Evolutionary conservation across 148 eudicot genomes (phyloP).

Genomic region (Beta vulgaris): DNA sequence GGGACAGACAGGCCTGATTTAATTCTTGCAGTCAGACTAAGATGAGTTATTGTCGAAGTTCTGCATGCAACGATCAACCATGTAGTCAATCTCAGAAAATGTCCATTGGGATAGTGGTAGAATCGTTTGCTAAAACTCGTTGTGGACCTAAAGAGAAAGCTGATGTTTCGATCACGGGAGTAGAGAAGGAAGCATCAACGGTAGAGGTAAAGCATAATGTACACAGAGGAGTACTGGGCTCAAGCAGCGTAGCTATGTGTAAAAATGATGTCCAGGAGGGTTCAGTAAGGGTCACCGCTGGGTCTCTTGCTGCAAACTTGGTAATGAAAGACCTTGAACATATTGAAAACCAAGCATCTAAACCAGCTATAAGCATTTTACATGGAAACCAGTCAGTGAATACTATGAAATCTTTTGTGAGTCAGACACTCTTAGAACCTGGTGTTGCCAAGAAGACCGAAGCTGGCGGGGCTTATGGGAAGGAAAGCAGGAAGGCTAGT

Average conservation of each 20-base stretch:
- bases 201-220: slow-evolving; percentile 19
- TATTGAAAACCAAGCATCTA: slow-evolving; percentile 30
- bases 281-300: slow-evolving; percentile 44
- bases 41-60: slow-evolving; percentile 49
- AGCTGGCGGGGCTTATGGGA: slow-evolving; percentile 16
- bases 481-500: slow-evolving; percentile 29
- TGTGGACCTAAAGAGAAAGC: slow-evolving; percentile 19
- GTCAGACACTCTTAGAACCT: slow-evolving; percentile 25
- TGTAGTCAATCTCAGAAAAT: slow-evolving; percentile 73
- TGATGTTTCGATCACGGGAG: slow-evolving; percentile 16
- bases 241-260: slow-evolving; percentile 24
- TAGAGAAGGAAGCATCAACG: slow-evolving; percentile 29
- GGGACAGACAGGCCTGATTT: no score
- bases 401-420: slow-evolving; percentile 24
- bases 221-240: slow-evolving; percentile 19
- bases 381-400: slow-evolving; percentile 15
- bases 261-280: slow-evolving; percentile 30
- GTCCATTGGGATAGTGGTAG: slow-evolving; percentile 67
- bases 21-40: no score
- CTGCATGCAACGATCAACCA: slow-evolving; percentile 45
- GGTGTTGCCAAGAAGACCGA: slow-evolving; percentile 33
- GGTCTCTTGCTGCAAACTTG: slow-evolving; percentile 19
- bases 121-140: slow-evolving; percentile 31
- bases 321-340: slow-evolving; percentile 24
- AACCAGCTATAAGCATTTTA: slow-evolving; percentile 18